A percentile compares a stretch with the other conserved stretches of the same genome.
Conservation (phyloP, 2,329 filamentous ascomycete species). For the Plenodomus biglobosus region DNA sequence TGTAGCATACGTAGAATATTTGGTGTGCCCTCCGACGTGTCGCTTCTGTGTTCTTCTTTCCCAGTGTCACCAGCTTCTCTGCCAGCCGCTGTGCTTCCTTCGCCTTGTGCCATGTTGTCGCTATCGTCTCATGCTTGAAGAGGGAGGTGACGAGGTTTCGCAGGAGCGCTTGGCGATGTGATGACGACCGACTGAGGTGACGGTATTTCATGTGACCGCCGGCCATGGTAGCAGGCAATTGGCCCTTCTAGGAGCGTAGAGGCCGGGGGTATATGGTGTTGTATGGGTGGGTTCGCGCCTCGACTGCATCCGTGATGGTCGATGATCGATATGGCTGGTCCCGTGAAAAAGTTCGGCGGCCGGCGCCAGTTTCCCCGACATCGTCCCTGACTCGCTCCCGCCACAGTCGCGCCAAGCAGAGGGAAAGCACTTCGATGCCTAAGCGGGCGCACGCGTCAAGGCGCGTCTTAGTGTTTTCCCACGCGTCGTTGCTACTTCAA, state of each 20-base stretch:
- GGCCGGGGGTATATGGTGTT: constrained; percentile 7
- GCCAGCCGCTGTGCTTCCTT: constrained; percentile 94
- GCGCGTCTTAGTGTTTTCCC: constrained; percentile 18
- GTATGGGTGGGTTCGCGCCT: constrained; percentile 7
- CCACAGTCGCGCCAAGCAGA: constrained; percentile 2
- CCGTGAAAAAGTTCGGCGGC: constrained; percentile 30
- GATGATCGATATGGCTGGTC: not conserved
- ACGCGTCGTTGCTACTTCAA: constrained; percentile 24
- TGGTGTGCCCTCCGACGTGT: constrained; percentile 72
- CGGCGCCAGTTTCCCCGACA: constrained; percentile 23
- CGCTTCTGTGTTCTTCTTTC: constrained; percentile 88
- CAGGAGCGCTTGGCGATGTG: constrained; percentile 88
- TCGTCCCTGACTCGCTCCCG: not conserved
- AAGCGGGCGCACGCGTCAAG: constrained; percentile 23
- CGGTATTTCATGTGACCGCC: constrained; percentile 86
- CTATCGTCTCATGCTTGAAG: constrained; percentile 88
- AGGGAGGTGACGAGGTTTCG: constrained; percentile 96
- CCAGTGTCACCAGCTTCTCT: constrained; percentile 91
- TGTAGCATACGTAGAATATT: constrained; percentile 79
- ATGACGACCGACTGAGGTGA: constrained; percentile 79
- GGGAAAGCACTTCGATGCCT: constrained; percentile 27
- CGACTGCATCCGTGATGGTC: not conserved
- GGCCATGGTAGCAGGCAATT: constrained; percentile 62
- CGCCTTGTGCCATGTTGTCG: constrained; percentile 93
- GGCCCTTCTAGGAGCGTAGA: constrained; percentile 4